Base-by-base conservation (phyloP, 805 yeast species). In the Suhomyces sp. region DNA sequence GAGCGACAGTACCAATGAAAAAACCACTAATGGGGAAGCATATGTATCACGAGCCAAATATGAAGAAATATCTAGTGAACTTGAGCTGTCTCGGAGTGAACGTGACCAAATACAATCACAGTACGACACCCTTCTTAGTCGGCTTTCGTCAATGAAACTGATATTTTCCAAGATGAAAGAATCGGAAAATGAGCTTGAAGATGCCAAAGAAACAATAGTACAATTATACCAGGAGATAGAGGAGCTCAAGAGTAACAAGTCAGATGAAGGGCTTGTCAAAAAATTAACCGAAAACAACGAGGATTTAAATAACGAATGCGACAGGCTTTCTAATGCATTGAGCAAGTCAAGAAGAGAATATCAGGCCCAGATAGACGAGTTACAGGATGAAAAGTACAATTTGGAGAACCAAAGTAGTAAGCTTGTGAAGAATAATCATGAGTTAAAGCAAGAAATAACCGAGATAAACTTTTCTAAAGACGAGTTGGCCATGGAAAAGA, bases 111-210 rank as follows among this genome's bases (percentile, higher is more conserved):
- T 80, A 25, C 82, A 85, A 57, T 72, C 76, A 1, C 83, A 83
- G 55, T 86, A 87, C 60, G 85, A 86, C 54, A 73, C 79, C 4
- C 67, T 88, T 29, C 66, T 88, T 53, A 81, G 81, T 55, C 78
- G 86, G 63, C 65, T 88, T 15, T 80, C 89, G 1, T 80, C 88
- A 2, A 87, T 87, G 93, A 87, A 86, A 57, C 72, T 85, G 0
- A 79, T 87, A 2, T 87, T 87, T 65, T 69, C 67, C 48, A 87
- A 87, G 57, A 86, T 87, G 89, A 85, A 87, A 61, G 86, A 81
- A 52, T 73, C 89, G 0, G 86, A 87, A 61, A 69, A 66, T 2
- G 88, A 86, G 57, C 70, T 88, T 17, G 89, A 80, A 41, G 72
- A 69, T 4, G 75, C 80, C 1, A 80, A 81, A 57, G 80, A 76